phyloP scores from a whole-genome alignment of 805 yeast species.

The Barnettozyma pratensis region DNA sequence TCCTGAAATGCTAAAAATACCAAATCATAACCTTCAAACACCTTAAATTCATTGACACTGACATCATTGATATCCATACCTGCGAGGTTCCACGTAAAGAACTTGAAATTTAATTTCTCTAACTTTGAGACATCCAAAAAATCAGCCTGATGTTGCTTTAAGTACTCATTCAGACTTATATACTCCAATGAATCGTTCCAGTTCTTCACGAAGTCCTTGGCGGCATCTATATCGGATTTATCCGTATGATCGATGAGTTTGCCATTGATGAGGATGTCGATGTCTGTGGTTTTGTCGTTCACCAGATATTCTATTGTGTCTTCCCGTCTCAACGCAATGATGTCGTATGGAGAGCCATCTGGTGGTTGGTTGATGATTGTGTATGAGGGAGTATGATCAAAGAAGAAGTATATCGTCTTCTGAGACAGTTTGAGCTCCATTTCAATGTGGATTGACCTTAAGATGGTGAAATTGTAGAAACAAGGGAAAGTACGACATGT shows the following conservation, averaged over 20 bases:
- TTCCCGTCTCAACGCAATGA: neutral
- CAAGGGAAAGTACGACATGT: too few relatives aligned
- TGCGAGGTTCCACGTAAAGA: slow-evolving; percentile 37
- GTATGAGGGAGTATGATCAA: slow-evolving; percentile 6
- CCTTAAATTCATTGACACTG: too few relatives aligned
- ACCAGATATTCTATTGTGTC: slow-evolving; percentile 5
- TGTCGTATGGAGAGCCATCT: slow-evolving; percentile 2
- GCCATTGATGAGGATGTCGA: slow-evolving; percentile 4
- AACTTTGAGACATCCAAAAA: slow-evolving; percentile 15
- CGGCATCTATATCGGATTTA: neutral
- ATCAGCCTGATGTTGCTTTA: slow-evolving; percentile 11
- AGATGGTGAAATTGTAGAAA: neutral
- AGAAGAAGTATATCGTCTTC: slow-evolving; percentile 5
- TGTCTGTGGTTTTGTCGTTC: slow-evolving; percentile 3
- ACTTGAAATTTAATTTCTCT: slow-evolving; percentile 21
- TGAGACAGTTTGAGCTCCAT: slow-evolving; percentile 5
- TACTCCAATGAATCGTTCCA: slow-evolving; percentile 7
- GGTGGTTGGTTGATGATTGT: neutral
- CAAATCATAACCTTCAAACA: slow-evolving; percentile 25
- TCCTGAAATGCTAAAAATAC: slow-evolving; percentile 46
- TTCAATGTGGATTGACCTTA: neutral
- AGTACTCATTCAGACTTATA: slow-evolving; percentile 13
- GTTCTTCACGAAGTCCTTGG: slow-evolving; percentile 4
- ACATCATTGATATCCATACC: slow-evolving; percentile 17
- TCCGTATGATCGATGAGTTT: slow-evolving; percentile 2